Conservation (phyloP, 2,329 filamentous ascomycete species). For the Berkeleyomyces rouxiae region DNA sequence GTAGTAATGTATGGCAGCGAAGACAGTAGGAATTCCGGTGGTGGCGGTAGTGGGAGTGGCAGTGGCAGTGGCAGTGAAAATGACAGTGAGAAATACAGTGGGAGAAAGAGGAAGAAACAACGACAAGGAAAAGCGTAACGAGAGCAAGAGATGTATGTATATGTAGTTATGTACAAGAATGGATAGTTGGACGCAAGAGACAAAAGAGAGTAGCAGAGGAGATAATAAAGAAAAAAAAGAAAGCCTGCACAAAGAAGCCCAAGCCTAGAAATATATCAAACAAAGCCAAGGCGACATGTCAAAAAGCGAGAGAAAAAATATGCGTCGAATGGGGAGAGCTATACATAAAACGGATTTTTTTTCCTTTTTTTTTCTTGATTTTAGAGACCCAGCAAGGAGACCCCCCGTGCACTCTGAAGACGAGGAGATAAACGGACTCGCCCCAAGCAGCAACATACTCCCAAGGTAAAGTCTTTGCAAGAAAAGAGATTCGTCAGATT, state of each 20-base stretch:
- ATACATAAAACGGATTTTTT: not conserved
- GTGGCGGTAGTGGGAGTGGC: too few species aligned
- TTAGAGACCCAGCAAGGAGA: not conserved
- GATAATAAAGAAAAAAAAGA: not conserved
- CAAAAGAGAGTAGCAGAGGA: not conserved
- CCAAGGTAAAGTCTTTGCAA: too few species aligned
- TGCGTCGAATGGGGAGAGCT: not conserved
- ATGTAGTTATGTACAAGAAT: not conserved
- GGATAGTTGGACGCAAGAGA: not conserved
- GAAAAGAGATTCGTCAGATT: too few species aligned
- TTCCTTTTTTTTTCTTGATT: not conserved
- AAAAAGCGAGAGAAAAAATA: not conserved
- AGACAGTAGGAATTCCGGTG: too few species aligned
- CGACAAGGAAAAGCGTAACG: not conserved
- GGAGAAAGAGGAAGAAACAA: not conserved
- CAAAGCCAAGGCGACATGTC: not conserved
- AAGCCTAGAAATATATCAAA: not conserved
- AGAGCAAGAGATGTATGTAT: not conserved
- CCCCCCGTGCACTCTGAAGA: not conserved
- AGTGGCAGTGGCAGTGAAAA: too few species aligned
- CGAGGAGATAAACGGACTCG: not conserved
- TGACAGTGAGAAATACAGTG: not conserved
- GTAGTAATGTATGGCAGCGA: too few species aligned
- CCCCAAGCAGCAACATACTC: too few species aligned
- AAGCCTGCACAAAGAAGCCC: not conserved